Evolutionary conservation across 106 monocot genomes (phyloP).

Genomic region (Chionographis japonica): DNA sequence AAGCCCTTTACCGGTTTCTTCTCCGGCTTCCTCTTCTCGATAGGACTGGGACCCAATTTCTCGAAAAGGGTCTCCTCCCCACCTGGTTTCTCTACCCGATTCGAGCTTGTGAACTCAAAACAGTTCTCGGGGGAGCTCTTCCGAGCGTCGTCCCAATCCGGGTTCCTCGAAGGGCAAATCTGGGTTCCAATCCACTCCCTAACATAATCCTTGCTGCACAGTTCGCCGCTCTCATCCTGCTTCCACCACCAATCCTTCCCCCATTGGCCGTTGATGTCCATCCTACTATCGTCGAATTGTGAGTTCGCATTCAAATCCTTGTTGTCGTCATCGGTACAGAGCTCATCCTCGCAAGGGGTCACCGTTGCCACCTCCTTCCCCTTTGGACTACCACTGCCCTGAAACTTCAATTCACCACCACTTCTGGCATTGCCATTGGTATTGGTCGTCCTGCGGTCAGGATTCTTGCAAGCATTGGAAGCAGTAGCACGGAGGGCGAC

Average conservation of each 20-base stretch:
- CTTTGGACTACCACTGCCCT: neutral
- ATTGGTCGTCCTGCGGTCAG: neutral
- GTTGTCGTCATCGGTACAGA: conserved; percentile 12
- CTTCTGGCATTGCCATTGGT: too few relatives aligned
- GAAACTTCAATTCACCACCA: too few relatives aligned
- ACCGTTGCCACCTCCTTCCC: conserved; percentile 14
- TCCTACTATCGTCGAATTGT: neutral
- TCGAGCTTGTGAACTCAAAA: conserved; percentile 5
- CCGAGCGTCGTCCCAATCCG: conserved; percentile 34
- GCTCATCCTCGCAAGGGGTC: conserved; percentile 16
- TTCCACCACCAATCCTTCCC: conserved; percentile 95
- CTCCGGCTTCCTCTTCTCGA: neutral
- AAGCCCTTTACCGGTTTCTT: neutral
- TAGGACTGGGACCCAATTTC: too few relatives aligned
- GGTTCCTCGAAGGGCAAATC: conserved; percentile 33
- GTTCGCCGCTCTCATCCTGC: conserved; percentile 64
- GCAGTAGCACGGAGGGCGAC: conserved; percentile 3
- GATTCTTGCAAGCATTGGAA: conserved; percentile 7
- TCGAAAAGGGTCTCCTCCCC: neutral
- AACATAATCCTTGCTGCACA: conserved; percentile 67
- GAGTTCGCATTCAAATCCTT: conserved; percentile 9
- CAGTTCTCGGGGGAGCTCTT: conserved; percentile 3
- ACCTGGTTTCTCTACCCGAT: neutral
- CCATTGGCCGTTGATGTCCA: conserved; percentile 6
- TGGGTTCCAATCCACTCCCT: conserved; percentile 78